phyloP scores from a whole-genome alignment of 2,329 filamentous ascomycete genomes.

The Ophiostoma perfectum region DNA sequence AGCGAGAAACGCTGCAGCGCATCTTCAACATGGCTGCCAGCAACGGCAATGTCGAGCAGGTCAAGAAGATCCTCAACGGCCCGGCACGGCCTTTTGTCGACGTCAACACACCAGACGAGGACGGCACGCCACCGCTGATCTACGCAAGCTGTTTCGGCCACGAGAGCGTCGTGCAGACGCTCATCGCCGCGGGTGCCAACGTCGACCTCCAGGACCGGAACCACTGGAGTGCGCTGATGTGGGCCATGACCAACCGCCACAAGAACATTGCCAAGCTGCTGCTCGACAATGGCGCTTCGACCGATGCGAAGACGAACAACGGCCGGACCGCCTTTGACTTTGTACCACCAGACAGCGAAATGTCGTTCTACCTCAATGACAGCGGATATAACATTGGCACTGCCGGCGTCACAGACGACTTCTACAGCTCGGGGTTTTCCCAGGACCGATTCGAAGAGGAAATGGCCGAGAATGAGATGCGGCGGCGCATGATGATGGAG shows the following conservation, averaged over 20 bases:
- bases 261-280: conserved; percentile 91
- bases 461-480: conserved; percentile 92
- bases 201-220: conserved; percentile 94
- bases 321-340: conserved; percentile 95
- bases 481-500: conserved; percentile 97
- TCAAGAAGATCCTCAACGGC: conserved; percentile 69
- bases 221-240: conserved; percentile 97
- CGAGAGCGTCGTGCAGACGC: conserved; percentile 74
- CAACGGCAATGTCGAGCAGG: conserved; percentile 83
- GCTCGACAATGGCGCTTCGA: conserved; percentile 89
- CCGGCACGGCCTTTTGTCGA: conserved; percentile 71
- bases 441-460: conserved; percentile 96
- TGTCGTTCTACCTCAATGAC: conserved; percentile 90
- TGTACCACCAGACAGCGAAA: conserved; percentile 88
- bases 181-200: conserved; percentile 78
- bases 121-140: conserved; percentile 92
- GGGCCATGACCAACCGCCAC: conserved; percentile 98
- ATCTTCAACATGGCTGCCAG: conserved; percentile 91
- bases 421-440: conserved; percentile 86
- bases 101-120: conserved; percentile 82
- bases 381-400: conserved; percentile 87
- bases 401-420: conserved; percentile 77
- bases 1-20: conserved; percentile 76
- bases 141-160: conserved; percentile 98
- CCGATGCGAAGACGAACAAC: conserved; percentile 89